Percentiles rank a stretch among this genome's conserved stretches.
phyloP scores from a whole-genome alignment of 148 eudicot species.

The Pharnaceum exiguum region DNA sequence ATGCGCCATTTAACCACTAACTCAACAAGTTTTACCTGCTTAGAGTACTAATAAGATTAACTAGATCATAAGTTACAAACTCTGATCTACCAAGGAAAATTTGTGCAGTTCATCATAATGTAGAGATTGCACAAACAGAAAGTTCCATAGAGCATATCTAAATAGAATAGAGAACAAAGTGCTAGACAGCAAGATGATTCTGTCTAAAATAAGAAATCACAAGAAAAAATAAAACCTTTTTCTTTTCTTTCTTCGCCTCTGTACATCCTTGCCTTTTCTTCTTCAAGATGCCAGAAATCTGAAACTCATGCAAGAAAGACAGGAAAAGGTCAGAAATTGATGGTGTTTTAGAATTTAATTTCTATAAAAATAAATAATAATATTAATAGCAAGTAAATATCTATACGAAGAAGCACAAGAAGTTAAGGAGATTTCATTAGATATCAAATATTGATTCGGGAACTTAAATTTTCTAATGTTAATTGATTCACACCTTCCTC shows the following conservation, averaged over 20 bases:
- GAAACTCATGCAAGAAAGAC: constrained; percentile 14
- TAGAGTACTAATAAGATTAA: too few relatives aligned
- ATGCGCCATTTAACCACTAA: too few relatives aligned
- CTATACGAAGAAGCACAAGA: too few relatives aligned
- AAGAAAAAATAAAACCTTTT: constrained; percentile 48
- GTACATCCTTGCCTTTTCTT: constrained; percentile 26
- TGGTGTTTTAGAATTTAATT: too few relatives aligned
- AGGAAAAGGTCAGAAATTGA: background rate
- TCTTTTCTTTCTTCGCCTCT: constrained; percentile 43
- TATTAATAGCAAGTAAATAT: too few relatives aligned
- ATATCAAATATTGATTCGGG: background rate
- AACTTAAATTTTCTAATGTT: background rate
- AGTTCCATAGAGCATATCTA: background rate
- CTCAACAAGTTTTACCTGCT: too few relatives aligned
- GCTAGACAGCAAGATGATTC: background rate
- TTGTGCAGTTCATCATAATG: background rate
- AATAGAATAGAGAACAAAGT: background rate
- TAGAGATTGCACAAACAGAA: background rate
- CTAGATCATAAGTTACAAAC: too few relatives aligned
- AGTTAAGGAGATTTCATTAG: background rate
- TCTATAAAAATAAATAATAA: too few relatives aligned
- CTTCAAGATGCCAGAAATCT: constrained; percentile 35
- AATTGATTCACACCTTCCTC: constrained; percentile 1
- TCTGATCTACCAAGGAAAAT: too few relatives aligned
- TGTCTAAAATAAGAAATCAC: constrained; percentile 1